Evolutionary conservation across 306 rosid species (phyloP).

Genomic region (Prunus kanzakura): DNA sequence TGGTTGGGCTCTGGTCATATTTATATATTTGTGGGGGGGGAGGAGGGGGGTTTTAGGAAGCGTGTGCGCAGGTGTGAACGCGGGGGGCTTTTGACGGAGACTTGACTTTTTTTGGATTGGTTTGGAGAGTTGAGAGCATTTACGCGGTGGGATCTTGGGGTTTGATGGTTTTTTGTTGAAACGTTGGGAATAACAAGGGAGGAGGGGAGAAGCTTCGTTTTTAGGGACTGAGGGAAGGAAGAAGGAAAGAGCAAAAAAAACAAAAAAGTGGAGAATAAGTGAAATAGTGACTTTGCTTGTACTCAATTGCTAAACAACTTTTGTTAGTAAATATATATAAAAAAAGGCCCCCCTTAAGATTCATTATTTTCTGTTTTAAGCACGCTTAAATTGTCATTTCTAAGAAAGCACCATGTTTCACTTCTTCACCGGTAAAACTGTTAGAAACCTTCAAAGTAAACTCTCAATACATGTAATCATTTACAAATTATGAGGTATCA

Average conservation of each 20-base stretch:
- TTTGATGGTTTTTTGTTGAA: background rate
- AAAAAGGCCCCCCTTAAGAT: background rate
- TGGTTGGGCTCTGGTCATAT: background rate
- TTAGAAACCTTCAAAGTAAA: background rate
- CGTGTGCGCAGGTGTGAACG: conserved; percentile 67
- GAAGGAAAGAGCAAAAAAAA: background rate
- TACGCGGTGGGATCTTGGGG: conserved; percentile 35
- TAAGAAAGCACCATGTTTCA: no score
- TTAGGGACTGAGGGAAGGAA: background rate
- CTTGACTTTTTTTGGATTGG: conserved; percentile 32
- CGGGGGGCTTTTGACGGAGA: conserved; percentile 49
- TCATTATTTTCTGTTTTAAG: background rate
- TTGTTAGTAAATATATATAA: background rate
- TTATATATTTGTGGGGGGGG: conserved; percentile 1
- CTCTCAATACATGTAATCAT: background rate
- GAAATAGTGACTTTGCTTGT: background rate
- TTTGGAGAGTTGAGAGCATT: background rate
- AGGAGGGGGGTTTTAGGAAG: conserved; percentile 1
- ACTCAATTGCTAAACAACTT: background rate
- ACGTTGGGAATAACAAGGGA: conserved; percentile 6
- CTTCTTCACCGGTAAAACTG: background rate
- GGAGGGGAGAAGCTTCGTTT: conserved; percentile 21
- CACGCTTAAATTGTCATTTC: background rate
- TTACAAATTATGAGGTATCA: background rate
- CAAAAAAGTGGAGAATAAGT: background rate